A percentile compares a stretch with the other conserved stretches of the same genome.
Conservation (phyloP, 345 rosid genomes). For the Cardamine occulta region DNA sequence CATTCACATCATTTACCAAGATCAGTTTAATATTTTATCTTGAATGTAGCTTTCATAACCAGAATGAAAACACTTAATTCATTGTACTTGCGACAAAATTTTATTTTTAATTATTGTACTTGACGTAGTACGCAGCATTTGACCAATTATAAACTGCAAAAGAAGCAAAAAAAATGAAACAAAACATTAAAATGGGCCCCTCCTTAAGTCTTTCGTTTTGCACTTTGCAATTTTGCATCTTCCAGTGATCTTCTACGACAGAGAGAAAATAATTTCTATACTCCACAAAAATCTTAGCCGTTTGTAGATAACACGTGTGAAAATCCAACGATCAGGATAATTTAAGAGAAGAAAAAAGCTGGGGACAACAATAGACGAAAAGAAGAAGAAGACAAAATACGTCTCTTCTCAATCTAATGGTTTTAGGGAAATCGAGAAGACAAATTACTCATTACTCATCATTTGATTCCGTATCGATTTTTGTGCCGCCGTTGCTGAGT, state of each 20-base stretch:
- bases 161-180: neutral
- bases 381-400: slow-evolving; percentile 30
- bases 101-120: neutral
- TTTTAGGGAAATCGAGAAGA: slow-evolving; percentile 15
- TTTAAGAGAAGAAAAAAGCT: neutral
- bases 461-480: slow-evolving; percentile 5
- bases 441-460: slow-evolving; percentile 5
- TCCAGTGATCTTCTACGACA: neutral
- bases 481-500: slow-evolving; percentile 19
- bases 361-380: slow-evolving; percentile 24
- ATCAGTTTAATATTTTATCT: neutral
- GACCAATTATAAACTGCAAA: neutral
- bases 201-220: neutral
- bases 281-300: neutral
- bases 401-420: slow-evolving; percentile 27
- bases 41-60: neutral
- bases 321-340: slow-evolving; percentile 1
- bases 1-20: neutral
- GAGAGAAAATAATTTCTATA: neutral
- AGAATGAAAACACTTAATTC: neutral
- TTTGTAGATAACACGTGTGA: neutral
- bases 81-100: neutral
- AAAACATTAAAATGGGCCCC: slow-evolving; percentile 1
- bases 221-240: slow-evolving; percentile 1
- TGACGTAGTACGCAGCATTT: slow-evolving; percentile 13